These are phyloP conservation scores for Mariannaea elegans DNA, from an alignment of 2,329 filamentous ascomycete genomes.

Conservation along the genomic window DNA sequence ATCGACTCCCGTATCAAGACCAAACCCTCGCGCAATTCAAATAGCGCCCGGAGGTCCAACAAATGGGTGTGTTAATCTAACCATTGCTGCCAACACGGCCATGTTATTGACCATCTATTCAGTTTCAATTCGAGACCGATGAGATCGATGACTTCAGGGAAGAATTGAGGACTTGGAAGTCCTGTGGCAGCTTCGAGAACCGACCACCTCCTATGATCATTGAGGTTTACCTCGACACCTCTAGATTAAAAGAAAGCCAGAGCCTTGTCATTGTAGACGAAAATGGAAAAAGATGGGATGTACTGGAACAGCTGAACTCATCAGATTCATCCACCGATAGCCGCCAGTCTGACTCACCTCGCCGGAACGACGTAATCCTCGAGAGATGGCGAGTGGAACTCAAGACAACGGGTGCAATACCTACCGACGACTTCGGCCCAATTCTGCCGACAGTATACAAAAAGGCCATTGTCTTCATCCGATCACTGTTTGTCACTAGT, in stretches of 20 bases:
- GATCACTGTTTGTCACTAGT: conserved; percentile 84
- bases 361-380: conserved; percentile 77
- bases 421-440: conserved; percentile 66
- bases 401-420: conserved; percentile 60
- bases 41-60: conserved; percentile 70
- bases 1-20: conserved; percentile 82
- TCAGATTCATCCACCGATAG: conserved; percentile 63
- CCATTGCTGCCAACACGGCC: background rate
- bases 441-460: conserved; percentile 92
- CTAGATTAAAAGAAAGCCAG: conserved; percentile 82
- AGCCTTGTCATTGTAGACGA: conserved; percentile 89
- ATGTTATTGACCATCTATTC: conserved; percentile 27
- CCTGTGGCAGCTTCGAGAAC: conserved; percentile 78
- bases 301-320: conserved; percentile 80
- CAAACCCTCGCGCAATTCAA: conserved; percentile 55
- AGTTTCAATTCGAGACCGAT: conserved; percentile 96
- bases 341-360: conserved; percentile 50
- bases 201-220: conserved; percentile 86
- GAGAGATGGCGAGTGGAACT: conserved; percentile 93
- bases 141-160: conserved; percentile 90
- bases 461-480: conserved; percentile 93
- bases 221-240: conserved; percentile 87
- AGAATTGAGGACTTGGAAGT: conserved; percentile 83
- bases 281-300: conserved; percentile 91
- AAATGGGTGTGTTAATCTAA: conserved; percentile 76